phyloP scores from a whole-genome alignment of 2,329 filamentous ascomycete genomes.

The Plenodomus tracheiphilus region DNA sequence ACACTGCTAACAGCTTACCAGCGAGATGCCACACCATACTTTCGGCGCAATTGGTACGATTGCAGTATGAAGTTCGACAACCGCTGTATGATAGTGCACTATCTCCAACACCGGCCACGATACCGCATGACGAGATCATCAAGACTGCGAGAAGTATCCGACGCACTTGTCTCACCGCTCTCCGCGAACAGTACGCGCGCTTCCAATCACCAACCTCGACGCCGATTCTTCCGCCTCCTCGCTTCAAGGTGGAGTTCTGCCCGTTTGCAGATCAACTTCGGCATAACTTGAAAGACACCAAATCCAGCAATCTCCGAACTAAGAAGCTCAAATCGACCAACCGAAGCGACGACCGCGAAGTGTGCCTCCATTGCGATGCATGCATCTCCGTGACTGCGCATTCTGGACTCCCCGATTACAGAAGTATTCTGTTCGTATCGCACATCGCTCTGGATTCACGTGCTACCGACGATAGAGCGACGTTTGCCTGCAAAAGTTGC shows the following conservation, averaged over 20 bases:
- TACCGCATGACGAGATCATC: constrained; percentile 35
- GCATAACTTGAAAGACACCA: constrained; percentile 25
- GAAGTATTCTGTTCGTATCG: constrained; percentile 37
- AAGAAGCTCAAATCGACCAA: constrained; percentile 32
- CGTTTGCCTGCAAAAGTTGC: constrained; percentile 40
- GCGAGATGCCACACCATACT: constrained; percentile 37
- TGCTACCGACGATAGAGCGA: constrained; percentile 21
- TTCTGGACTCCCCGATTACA: constrained; percentile 35
- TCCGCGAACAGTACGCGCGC: constrained; percentile 35
- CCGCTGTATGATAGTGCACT: constrained; percentile 35
- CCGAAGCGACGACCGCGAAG: constrained; percentile 39
- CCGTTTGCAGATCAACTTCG: constrained; percentile 34
- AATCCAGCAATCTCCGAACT: constrained; percentile 25
- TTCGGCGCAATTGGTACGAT: constrained; percentile 35
- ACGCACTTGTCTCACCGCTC: constrained; percentile 34
- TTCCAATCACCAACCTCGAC: constrained; percentile 22
- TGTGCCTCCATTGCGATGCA: constrained; percentile 36
- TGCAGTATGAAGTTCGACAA: constrained; percentile 38
- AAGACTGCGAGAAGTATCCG: constrained; percentile 36
- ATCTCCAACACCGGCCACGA: constrained; percentile 17
- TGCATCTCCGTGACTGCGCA: constrained; percentile 37
- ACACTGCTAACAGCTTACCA: constrained; percentile 20
- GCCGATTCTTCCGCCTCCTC: constrained; percentile 36
- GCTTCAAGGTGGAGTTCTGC: constrained; percentile 40
- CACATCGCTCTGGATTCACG: constrained; percentile 20